These are phyloP conservation scores for Boletus sp. DNA, from an alignment of 1,284 basidiomycete genomes.

Conservation along the genomic window DNA sequence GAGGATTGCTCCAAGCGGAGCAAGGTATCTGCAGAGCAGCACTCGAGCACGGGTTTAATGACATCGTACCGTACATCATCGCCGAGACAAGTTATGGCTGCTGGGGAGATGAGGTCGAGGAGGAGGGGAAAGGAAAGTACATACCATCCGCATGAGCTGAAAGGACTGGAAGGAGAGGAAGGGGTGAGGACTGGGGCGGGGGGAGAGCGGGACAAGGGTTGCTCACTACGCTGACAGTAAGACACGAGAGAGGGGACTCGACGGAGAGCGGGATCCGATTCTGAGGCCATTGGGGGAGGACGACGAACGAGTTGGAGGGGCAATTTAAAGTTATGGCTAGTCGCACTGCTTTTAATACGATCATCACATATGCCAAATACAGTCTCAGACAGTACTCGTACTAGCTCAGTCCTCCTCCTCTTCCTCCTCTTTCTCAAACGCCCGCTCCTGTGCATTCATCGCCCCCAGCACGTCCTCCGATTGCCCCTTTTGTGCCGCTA, in stretches of 20 bases:
- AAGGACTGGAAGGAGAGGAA: constrained; percentile 41
- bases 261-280: constrained; percentile 32
- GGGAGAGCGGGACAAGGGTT: background rate
- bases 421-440: constrained; percentile 46
- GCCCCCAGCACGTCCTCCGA: constrained; percentile 75
- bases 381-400: background rate
- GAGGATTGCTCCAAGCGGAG: constrained; percentile 63
- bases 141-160: constrained; percentile 55
- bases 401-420: constrained; percentile 5
- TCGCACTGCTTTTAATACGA: constrained; percentile 18
- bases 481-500: constrained; percentile 73
- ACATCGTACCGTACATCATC: constrained; percentile 60
- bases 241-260: constrained; percentile 48
- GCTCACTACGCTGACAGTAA: constrained; percentile 44
- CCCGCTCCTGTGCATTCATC: constrained; percentile 68
- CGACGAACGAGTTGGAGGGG: background rate
- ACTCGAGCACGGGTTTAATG: constrained; percentile 67
- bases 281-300: constrained; percentile 25
- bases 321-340: background rate
- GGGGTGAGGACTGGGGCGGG: background rate
- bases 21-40: constrained; percentile 68
- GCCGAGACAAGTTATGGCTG: constrained; percentile 59
- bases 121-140: background rate
- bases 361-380: constrained; percentile 24
- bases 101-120: constrained; percentile 6